These are phyloP conservation scores for Aspergillus sclerotioniger DNA, from an alignment of 495 filamentous ascomycete species.

Conservation along the genomic window DNA sequence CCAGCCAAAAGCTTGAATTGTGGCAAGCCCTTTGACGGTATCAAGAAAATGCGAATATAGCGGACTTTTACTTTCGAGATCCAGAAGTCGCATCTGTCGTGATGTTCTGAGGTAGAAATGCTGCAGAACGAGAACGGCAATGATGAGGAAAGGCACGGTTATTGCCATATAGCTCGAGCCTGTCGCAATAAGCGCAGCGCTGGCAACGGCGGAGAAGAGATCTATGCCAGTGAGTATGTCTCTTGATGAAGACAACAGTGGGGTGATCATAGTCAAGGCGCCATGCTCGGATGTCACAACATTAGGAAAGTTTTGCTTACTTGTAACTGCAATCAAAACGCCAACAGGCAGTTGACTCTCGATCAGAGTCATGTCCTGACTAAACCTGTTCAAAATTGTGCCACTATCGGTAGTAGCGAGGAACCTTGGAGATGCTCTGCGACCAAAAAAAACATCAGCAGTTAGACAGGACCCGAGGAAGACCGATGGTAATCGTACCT, in stretches of 20 bases:
- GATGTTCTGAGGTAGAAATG: background rate
- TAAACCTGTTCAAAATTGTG: background rate
- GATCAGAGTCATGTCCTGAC: slow-evolving; percentile 4
- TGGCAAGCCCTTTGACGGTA: background rate
- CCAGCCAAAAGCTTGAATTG: slow-evolving; percentile 1
- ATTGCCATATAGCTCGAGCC: background rate
- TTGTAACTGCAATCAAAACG: background rate
- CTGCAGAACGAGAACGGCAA: background rate
- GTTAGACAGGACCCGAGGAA: background rate
- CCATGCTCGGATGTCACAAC: too few relatives aligned
- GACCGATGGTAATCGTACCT: background rate
- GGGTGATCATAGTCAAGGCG: background rate
- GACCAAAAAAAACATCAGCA: background rate
- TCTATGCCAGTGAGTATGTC: background rate
- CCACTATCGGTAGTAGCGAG: background rate
- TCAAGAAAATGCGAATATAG: background rate
- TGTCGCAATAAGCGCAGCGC: background rate
- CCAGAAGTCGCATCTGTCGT: background rate
- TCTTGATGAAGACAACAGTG: background rate
- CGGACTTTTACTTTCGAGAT: background rate
- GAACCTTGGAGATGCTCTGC: background rate
- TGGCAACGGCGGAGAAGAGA: background rate
- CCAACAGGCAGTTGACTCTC: slow-evolving; percentile 2
- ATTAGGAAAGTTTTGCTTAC: background rate
- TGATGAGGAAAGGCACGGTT: background rate